Conservation (phyloP, 805 yeast genomes). For the Clavispora phyllophila region DNA sequence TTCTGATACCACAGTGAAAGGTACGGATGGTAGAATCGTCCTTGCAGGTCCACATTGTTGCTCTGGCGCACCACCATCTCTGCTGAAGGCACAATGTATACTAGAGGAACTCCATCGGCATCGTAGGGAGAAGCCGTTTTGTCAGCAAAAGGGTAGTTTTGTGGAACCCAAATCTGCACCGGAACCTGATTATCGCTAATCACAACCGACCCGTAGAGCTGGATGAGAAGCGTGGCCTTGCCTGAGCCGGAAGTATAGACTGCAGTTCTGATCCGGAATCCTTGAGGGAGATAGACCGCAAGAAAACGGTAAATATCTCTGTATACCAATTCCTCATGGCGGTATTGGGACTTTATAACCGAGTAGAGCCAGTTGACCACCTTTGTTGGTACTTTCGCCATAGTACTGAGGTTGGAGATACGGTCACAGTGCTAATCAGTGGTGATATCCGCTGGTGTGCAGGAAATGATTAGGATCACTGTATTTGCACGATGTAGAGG, state of each 20-base stretch:
- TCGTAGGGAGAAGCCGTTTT: conserved; percentile 5
- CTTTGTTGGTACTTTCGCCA: conserved; percentile 25
- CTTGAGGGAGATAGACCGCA: conserved; percentile 37
- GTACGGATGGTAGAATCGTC: conserved; percentile 65
- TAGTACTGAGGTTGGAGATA: conserved; percentile 2
- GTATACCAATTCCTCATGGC: conserved; percentile 52
- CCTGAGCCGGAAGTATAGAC: conserved; percentile 52
- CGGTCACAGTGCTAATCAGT: conserved; percentile 30
- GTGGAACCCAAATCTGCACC: conserved; percentile 73
- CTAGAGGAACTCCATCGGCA: conserved; percentile 51
- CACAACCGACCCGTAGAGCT: conserved; percentile 54
- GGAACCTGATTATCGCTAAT: conserved; percentile 34
- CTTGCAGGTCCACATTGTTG: conserved; percentile 64
- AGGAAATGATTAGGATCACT: not conserved
- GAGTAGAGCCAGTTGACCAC: conserved; percentile 37
- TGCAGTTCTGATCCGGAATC: conserved; percentile 66
- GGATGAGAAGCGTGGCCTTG: conserved; percentile 51
- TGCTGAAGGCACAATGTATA: conserved; percentile 54
- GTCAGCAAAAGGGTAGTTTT: conserved; percentile 51
- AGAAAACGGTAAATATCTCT: conserved; percentile 57
- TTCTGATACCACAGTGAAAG: conserved; percentile 51
- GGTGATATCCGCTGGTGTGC: conserved; percentile 25
- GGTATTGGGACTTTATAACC: conserved; percentile 49
- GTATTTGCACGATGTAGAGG: too few relatives aligned
- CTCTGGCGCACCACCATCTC: conserved; percentile 49